Base-by-base conservation (phyloP, 768 basidiomycete genomes). In the Pulveroboletus sp. region DNA sequence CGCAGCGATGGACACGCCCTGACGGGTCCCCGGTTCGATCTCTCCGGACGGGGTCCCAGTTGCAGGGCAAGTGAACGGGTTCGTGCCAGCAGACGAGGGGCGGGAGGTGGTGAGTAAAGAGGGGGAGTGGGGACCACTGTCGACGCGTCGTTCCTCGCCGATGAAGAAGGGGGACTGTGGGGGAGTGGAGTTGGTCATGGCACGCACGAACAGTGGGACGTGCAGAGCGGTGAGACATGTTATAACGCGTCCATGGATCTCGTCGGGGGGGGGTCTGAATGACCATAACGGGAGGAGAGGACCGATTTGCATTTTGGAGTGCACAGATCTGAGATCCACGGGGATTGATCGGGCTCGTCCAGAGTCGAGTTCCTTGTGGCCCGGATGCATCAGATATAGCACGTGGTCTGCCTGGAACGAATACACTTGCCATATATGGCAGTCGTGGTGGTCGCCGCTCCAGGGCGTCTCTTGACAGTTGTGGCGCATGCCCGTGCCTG, bases 1-100 rank as follows among this genome's bases (percentile, higher is more conserved):
- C 5, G 64, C 45, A 0, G 76, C 76, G 21, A 70, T 71, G 0
- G 66, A 49, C 4, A 73, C 70, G 55, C 72, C 74, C 11, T 62
- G 64, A 42, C 73, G 70, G 5, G 48, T 28, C 1, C 76, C 75
- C 6, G 67, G 62, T 2, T 55, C 55, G 3, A 15, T 7, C 13
- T 47, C 55, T 27, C 33, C 8, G 13, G 52, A 57, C 2, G 40
- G 75, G 52, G 69, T 74, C 37, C 70, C 64, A 58, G 75, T 79
- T 7, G 71, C 64, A 5, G 78, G 75, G 10, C 82, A 71, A 0
- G 82, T 80, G 66, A 81, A 79, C 0, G 81, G 76, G 57, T 77
- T 78, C 40, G 43, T 69, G 46, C 47, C 65, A 17, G 52, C 55
- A 3, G 63, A 64, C 47, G 53, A 71, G 42, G 56, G 58, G 11